A percentile compares a stretch with the other conserved stretches of the same genome.
These are phyloP conservation scores for Amanita pallidorosea DNA, from an alignment of 768 basidiomycete species.

Conservation along the genomic window DNA sequence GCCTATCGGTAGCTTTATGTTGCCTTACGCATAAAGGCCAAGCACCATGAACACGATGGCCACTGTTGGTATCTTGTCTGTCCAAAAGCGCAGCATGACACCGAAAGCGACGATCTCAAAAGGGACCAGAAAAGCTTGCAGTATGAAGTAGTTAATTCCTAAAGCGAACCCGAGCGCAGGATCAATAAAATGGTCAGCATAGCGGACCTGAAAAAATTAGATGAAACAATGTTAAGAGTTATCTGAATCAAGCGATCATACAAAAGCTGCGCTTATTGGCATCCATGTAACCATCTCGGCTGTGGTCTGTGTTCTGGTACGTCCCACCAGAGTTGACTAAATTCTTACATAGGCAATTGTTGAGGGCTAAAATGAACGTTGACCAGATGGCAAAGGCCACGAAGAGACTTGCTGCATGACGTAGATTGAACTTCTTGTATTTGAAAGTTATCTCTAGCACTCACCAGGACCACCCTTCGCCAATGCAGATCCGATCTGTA, in stretches of 20 bases:
- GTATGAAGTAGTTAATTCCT: slow-evolving; percentile 49
- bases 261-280: slow-evolving; percentile 70
- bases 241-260: slow-evolving; percentile 16
- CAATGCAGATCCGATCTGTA: slow-evolving; percentile 57
- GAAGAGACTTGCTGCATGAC: slow-evolving; percentile 31
- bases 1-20: neutral
- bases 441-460: slow-evolving; percentile 7
- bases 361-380: slow-evolving; percentile 36
- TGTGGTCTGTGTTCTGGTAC: slow-evolving; percentile 15
- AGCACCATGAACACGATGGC: slow-evolving; percentile 37
- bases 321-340: neutral
- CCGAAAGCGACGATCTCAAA: slow-evolving; percentile 48
- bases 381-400: slow-evolving; percentile 41
- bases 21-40: slow-evolving; percentile 27
- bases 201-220: slow-evolving; percentile 32
- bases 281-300: slow-evolving; percentile 82
- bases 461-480: slow-evolving; percentile 53
- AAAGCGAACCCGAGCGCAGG: slow-evolving; percentile 46
- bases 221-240: neutral
- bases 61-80: slow-evolving; percentile 33
- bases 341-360: slow-evolving; percentile 30
- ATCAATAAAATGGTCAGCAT: slow-evolving; percentile 46
- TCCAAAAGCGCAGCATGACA: slow-evolving; percentile 42
- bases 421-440: neutral
- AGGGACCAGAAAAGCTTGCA: slow-evolving; percentile 30